A percentile compares a stretch with the other conserved stretches of the same genome.
Evolutionary conservation across 1,139 yeast species (phyloP).

Genomic region (Kodamaea fungicola): DNA sequence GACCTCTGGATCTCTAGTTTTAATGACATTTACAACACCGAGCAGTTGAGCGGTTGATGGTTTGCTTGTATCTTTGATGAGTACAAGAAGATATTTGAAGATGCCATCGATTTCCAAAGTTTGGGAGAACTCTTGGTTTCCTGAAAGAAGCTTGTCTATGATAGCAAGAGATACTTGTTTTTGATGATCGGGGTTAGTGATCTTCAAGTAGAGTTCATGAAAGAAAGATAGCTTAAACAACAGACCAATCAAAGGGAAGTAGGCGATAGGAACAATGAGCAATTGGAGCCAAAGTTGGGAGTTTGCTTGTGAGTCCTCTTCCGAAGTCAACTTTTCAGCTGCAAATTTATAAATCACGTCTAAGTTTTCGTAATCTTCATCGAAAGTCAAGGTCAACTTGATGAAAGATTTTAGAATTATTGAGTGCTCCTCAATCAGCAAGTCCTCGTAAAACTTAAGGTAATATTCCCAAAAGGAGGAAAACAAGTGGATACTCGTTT

Average conservation of each 20-base stretch:
- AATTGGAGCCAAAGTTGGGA: conserved; percentile 47
- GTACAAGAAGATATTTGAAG: conserved; percentile 39
- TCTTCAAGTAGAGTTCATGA: conserved; percentile 36
- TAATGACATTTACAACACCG: conserved; percentile 34
- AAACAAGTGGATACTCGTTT: conserved; percentile 4
- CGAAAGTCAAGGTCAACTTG: conserved; percentile 62
- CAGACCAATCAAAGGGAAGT: conserved; percentile 29
- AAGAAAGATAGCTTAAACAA: conserved; percentile 35
- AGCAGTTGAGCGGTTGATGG: conserved; percentile 35
- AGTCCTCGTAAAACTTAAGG: conserved; percentile 54
- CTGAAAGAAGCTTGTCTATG: conserved; percentile 30
- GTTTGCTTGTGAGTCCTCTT: conserved; percentile 14
- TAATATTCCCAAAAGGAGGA: conserved; percentile 64
- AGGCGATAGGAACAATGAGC: conserved; percentile 55
- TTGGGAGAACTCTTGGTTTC: conserved; percentile 17
- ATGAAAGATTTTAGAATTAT: conserved; percentile 63
- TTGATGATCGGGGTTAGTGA: conserved; percentile 31
- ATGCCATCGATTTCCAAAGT: conserved; percentile 38
- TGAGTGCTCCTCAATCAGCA: conserved; percentile 64
- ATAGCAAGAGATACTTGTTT: conserved; percentile 42
- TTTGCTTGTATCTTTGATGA: conserved; percentile 29
- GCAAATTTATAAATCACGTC: conserved; percentile 62
- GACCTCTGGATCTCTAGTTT: conserved; percentile 29
- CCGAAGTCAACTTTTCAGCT: conserved; percentile 38
- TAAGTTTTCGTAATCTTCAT: conserved; percentile 59